Evolutionary conservation across 1,284 basidiomycete genomes (phyloP).

Genomic region (Cutaneotrichosporon mucoides): DNA sequence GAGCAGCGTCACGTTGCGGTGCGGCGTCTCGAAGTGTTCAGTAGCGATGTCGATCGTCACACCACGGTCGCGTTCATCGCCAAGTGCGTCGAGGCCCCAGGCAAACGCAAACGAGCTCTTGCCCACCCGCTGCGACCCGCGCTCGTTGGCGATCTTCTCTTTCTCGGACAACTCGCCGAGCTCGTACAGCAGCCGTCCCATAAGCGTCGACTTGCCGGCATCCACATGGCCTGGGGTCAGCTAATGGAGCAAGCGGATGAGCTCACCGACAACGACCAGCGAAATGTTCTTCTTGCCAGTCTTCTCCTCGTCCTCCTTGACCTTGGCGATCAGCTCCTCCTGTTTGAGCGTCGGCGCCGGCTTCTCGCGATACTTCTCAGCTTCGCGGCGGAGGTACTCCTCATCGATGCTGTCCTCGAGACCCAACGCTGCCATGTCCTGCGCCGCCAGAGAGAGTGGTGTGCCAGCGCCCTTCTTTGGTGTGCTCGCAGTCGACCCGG

Average conservation of each 20-base stretch:
- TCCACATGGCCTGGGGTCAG: conserved; percentile 80
- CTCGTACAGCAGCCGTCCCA: conserved; percentile 91
- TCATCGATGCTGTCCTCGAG: conserved; percentile 53
- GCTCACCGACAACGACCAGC: conserved; percentile 86
- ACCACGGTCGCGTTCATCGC: conserved; percentile 88
- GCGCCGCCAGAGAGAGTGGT: conserved; percentile 17
- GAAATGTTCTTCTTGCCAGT: conserved; percentile 68
- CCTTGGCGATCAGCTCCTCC: conserved; percentile 83
- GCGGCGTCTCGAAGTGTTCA: conserved; percentile 71
- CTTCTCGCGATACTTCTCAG: conserved; percentile 53
- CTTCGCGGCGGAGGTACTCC: conserved; percentile 50
- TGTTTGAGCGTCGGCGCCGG: conserved; percentile 68
- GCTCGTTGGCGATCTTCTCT: conserved; percentile 75
- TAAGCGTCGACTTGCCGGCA: conserved; percentile 96
- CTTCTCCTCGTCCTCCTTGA: conserved; percentile 57
- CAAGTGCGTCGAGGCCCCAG: conserved; percentile 91
- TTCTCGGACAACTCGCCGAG: conserved; percentile 83
- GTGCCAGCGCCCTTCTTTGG: conserved; percentile 53
- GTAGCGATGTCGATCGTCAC: conserved; percentile 97
- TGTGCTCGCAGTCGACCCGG: conserved; percentile 22
- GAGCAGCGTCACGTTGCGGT: conserved; percentile 80
- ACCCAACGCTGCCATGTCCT: conserved; percentile 70
- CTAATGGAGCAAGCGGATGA: neutral
- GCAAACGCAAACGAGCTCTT: conserved; percentile 97
- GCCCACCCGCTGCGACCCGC: conserved; percentile 83